Conservation (phyloP, 116 monocot genomes). For the Dioscorea cayenensis region DNA sequence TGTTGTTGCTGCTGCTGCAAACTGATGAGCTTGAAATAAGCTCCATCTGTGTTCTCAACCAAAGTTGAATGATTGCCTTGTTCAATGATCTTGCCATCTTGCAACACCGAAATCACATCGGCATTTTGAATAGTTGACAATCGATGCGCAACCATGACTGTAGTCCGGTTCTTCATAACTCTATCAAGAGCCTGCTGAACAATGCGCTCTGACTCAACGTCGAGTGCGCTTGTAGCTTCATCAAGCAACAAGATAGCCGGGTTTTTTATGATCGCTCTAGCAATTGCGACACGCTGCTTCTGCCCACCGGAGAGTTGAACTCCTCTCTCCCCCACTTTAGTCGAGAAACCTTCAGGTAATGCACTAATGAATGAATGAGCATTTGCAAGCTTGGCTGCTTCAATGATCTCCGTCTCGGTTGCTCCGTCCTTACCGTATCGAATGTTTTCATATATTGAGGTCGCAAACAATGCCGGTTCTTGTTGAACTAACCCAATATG, state of each 20-base stretch:
- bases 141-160: slow-evolving; percentile 81
- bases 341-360: slow-evolving; percentile 78
- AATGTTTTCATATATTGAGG: slow-evolving; percentile 85
- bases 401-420: slow-evolving; percentile 66
- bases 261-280: slow-evolving; percentile 75
- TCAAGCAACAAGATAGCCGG: slow-evolving; percentile 81
- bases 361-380: slow-evolving; percentile 90
- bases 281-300: slow-evolving; percentile 93
- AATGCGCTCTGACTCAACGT: slow-evolving; percentile 75
- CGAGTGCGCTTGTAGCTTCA: slow-evolving; percentile 93
- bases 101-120: slow-evolving; percentile 78
- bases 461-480: slow-evolving; percentile 88
- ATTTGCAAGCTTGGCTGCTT: slow-evolving; percentile 87
- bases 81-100: slow-evolving; percentile 85
- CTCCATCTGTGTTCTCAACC: slow-evolving; percentile 41
- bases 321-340: slow-evolving; percentile 81
- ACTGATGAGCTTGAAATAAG: slow-evolving; percentile 58
- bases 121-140: slow-evolving; percentile 88
- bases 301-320: slow-evolving; percentile 94
- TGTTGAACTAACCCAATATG: slow-evolving; percentile 92
- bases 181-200: slow-evolving; percentile 88
- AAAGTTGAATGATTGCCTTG: slow-evolving; percentile 61
- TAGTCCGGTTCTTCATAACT: slow-evolving; percentile 76
- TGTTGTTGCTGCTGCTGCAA: slow-evolving; percentile 42
- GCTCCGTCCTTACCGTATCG: slow-evolving; percentile 82